Base-by-base conservation (phyloP, 805 yeast genomes). In the Diddensiella santjacobensis region DNA sequence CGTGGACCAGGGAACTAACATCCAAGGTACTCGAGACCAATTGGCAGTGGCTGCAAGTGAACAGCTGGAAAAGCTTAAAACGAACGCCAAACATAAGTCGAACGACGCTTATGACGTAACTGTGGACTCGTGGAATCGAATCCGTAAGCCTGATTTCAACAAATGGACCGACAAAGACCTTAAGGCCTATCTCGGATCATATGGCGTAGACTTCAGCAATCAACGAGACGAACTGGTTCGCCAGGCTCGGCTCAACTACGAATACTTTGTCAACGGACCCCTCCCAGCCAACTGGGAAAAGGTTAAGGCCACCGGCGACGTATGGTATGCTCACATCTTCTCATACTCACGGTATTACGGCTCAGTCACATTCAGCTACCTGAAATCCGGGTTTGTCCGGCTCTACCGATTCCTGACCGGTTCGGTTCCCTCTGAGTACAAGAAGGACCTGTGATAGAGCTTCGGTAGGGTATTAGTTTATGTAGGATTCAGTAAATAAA, bases 161-260 rank as follows among this genome's bases (percentile, higher is more conserved):
- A 63, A 70, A 15, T 79, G 84, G 84, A 63, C 78, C 2, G 69
- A 74, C 22, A 67, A 73, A 3, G 84, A 81, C 56, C 63, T 82
- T 50, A 67, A 71, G 56, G 74, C 73, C 50, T 82, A 85, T 79
- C 63, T 83, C 29, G 62, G 69, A 47, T 59, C 67, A 36, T 79
- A 77, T 57, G 75, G 74, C 23, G 54, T 52, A 15, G 38, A 47
- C 30, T 49, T 40, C 18, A 45, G 45, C 18, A 35, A 24, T 22
- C 37, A 36, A 24, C 37, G 46, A 44, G 51, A 52, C 39, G 54
- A 57, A 40, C 54, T 62, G 15, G 59, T 55, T 17, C 42, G 47
- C 36, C 35, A 45, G 18, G 67, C 66, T 33, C 44, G 50, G 35
- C 43, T 40, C 40, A 51, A 57, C 50, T 56, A 53, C 49, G 39